phyloP scores from a whole-genome alignment of 768 basidiomycete species.

The Boletus coccyginus region DNA sequence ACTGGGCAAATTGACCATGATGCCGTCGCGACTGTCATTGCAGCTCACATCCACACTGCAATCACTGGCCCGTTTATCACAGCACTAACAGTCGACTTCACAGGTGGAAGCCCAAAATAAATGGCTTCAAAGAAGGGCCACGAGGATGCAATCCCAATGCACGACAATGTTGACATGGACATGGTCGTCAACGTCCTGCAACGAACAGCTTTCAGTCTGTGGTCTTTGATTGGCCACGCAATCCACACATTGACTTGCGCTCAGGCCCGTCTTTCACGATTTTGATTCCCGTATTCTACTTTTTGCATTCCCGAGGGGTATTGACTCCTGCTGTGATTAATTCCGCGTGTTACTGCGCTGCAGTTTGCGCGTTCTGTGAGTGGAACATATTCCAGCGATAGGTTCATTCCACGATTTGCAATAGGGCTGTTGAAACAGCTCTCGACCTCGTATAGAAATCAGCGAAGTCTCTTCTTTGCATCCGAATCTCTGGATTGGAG shows the following conservation, averaged over 20 bases:
- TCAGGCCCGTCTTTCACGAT: conserved; percentile 82
- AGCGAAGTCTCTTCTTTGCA: conserved; percentile 59
- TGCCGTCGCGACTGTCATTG: no score
- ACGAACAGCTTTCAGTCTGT: conserved; percentile 77
- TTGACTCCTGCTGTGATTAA: conserved; percentile 50
- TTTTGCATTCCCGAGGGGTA: conserved; percentile 62
- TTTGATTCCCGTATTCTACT: conserved; percentile 75
- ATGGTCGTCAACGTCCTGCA: conserved; percentile 73
- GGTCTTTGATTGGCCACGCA: not conserved
- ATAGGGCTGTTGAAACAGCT: conserved; percentile 70
- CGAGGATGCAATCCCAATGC: conserved; percentile 48
- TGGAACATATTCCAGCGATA: conserved; percentile 6
- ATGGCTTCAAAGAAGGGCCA: conserved; percentile 15
- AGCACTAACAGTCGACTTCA: not conserved
- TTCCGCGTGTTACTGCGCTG: conserved; percentile 54
- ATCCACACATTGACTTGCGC: conserved; percentile 3
- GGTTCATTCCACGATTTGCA: conserved; percentile 4
- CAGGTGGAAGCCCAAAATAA: conserved; percentile 9
- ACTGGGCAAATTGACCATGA: no score
- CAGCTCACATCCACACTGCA: no score
- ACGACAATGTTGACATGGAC: conserved; percentile 75
- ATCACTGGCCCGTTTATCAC: not conserved
- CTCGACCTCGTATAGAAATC: conserved; percentile 73
- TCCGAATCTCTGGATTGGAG: conserved; percentile 74
- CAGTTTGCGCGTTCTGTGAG: conserved; percentile 68